Evolutionary conservation across 1,139 yeast species (phyloP).

Genomic region (Yamadazyma sp.): DNA sequence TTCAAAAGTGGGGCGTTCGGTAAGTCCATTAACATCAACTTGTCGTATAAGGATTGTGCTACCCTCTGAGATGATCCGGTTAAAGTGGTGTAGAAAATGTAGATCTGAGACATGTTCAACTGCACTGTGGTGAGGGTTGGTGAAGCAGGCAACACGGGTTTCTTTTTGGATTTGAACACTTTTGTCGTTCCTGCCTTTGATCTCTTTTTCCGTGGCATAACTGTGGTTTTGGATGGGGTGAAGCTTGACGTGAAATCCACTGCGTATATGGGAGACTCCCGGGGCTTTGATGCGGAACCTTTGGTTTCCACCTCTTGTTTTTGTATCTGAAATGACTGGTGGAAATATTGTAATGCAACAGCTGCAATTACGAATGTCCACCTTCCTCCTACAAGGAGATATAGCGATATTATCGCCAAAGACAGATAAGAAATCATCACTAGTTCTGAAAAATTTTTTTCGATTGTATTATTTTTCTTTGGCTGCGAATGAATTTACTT

Average conservation of each 20-base stretch:
- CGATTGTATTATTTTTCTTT: background rate
- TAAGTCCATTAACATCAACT: constrained; percentile 31
- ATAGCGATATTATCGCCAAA: constrained; percentile 7
- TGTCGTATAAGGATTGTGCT: constrained; percentile 52
- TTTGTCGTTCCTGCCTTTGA: constrained; percentile 35
- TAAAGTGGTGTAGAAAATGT: constrained; percentile 77
- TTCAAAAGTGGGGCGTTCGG: constrained; percentile 51
- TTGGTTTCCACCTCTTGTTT: background rate
- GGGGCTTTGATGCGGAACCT: constrained; percentile 1
- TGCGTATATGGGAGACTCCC: constrained; percentile 38
- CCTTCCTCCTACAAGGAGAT: constrained; percentile 27
- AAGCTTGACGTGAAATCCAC: constrained; percentile 44
- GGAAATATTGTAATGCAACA: background rate
- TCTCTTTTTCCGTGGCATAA: constrained; percentile 18
- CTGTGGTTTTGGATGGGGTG: constrained; percentile 25
- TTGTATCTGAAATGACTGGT: background rate
- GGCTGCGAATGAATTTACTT: constrained; percentile 7
- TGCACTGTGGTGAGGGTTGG: constrained; percentile 36
- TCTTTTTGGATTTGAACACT: constrained; percentile 33
- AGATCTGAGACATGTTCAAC: constrained; percentile 47
- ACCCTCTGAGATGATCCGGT: constrained; percentile 79
- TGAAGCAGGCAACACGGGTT: constrained; percentile 15
- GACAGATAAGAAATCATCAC: constrained; percentile 13
- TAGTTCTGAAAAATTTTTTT: constrained; percentile 9
- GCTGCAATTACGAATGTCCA: constrained; percentile 21